Base-by-base conservation (phyloP, 2,329 filamentous ascomycete genomes). In the Fusarium dlaminii region DNA sequence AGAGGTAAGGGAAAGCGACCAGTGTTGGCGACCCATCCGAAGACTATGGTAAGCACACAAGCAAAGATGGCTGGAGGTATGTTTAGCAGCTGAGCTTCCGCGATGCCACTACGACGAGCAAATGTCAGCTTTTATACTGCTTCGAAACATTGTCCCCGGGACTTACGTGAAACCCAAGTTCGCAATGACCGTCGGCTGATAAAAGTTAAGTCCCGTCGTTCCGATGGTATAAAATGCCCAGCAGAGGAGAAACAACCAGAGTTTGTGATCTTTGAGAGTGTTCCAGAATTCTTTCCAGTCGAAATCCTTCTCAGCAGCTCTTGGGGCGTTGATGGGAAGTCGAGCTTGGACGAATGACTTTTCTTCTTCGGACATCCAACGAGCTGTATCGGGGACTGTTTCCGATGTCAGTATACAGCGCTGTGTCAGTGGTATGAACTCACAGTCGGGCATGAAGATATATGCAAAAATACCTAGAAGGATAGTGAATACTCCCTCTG, bases 81-180 rank as follows among this genome's bases (percentile, higher is more conserved):
- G 15, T 55, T 55, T 0, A 55, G 24, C 24, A 55, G 34, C 11
- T 55, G 51, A 2, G 51, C 51, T 39, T 55, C 51, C 0, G 51
- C 51, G 1, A 55, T 55, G 2, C 51, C 51, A 14, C 51, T 55
- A 10, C 2, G 3, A 17, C 8, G 2, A 55, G 10, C 2, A 4
- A 29, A 40, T 18, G 11, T 55, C 34, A 55, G 51, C 15, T 34
- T 18, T 13, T 3, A 0, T 0, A 0, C 8, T 32, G 0, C 10
- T 14, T 30, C 27, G 0, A 29, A 15, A 7, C 1, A 4, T 0
- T 22, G 5, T 8, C 4, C 0, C 3, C 3, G 18, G 12, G 7
- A 37, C 49, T 22, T 54, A 54, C 49, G 51, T 55, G 14, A 55
- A 55, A 2, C 51, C 51, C 20, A 55, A 14, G 4, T 55, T 55